Evolutionary conservation across 495 filamentous ascomycete genomes (phyloP), one percentile per base, ranked within the genome.

Genomic region (Aspergillus ostianus): DNA sequence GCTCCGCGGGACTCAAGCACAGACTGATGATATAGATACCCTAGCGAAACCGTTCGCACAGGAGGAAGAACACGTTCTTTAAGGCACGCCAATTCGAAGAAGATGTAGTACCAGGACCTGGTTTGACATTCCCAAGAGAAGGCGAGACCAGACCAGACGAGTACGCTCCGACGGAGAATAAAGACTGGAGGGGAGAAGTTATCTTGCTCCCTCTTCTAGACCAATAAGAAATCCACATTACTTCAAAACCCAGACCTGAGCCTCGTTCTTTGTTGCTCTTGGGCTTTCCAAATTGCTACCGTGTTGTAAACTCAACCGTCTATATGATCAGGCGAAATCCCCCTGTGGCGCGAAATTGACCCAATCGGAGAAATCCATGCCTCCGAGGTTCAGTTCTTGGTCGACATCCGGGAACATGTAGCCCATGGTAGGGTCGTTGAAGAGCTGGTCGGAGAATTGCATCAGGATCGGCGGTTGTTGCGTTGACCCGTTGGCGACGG

Each of bases 331-430:
- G 49, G 62, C 53, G 50, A 68, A 66, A 53, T 76, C 66, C 58
- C 57, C 68, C 65, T 61, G 65, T 32, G 60, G 54, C 10, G 71
- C 62, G 51, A 72, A 80, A 57, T 76, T 75, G 36, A 80, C 74
- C 77, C 77, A 80, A 50, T 80, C 77, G 0, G 75, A 76, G 53
- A 80, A 78, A 56, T 80, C 74, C 73, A 79, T 74, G 10, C 67
- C 72, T 8, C 58, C 63, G 1, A 75, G 36, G 36, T 67, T 76
- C 57, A 73, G 59, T 32, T 72, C 68, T 55, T 77, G 75, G 21
- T 77, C 73, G 1, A 74, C 68, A 54, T 65, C 67, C 8, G 72
- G 73, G 52, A 80, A 80, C 36, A 80, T 69, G 21, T 68, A 71
- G 17, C 70, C 71, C 51, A 77, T 75, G 2, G 67, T 67, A 2